Base-by-base conservation (phyloP, 176 grass and related monocot genomes). In the Zoysia pacifica region DNA sequence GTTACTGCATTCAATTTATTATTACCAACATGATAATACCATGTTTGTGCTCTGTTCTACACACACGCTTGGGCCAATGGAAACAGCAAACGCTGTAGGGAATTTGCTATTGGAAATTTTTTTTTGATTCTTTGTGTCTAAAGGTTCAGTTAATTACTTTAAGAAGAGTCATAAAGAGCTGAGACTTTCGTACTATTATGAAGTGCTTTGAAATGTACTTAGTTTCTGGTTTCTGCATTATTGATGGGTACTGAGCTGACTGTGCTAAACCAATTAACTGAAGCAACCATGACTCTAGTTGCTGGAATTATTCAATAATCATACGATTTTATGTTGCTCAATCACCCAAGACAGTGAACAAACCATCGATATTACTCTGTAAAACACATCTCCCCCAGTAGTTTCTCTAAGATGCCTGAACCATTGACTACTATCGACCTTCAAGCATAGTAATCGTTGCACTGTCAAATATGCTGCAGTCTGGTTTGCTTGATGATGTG, bases 401-500 rank as follows among this genome's bases (percentile, higher is more conserved):
- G 70, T 39, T 72, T 82, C 49, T 14, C 6, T 67, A 37, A 59
- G 51, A 15, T 40, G 43, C 50, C 28, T 16, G n/a, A 78, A 40
- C 9, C 19, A 38, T 41, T 73, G 65, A 46, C 44, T 78, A 7
- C 67, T 86, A 87, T 82, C 91, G 77, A 53, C 87, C 91, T 71
- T 89, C 91, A 79, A 86, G 56, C 62, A 89, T 81, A 41, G 81
- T 93, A 11, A 87, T 65, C 13, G 87, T 81, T 15, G 79, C 78
- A 40, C 74, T 77, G 18, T 67, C 48, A 44, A 89, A 77, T 51
- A 80, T 75, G 52, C 58, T 71, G 62, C 70, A 80, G 41, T 82
- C 91, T 70, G 84, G 72, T 59, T 93, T 93, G 48, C 77, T 87
- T 47, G 87, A 84, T 47, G 91, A 87, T 13, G 77, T 79, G 5